phyloP scores from a whole-genome alignment of 2,329 filamentous ascomycete genomes.

The Didymosphaeria variabile region DNA sequence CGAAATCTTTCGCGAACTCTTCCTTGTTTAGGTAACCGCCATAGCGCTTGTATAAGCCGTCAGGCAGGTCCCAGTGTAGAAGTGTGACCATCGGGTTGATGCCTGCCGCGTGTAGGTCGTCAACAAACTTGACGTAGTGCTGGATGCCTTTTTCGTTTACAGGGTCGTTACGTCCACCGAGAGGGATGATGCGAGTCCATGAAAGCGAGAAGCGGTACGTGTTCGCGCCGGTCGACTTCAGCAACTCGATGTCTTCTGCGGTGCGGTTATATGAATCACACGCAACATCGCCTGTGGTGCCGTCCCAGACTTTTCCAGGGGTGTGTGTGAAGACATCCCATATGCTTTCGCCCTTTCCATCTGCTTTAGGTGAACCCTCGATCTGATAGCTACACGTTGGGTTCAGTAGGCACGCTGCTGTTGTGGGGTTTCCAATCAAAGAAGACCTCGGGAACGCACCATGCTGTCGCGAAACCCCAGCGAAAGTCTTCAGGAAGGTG shows the following conservation, averaged over 20 bases:
- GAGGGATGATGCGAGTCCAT: slow-evolving; percentile 83
- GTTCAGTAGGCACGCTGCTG: slow-evolving; percentile 29
- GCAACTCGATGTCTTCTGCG: slow-evolving; percentile 76
- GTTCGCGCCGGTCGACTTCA: slow-evolving; percentile 76
- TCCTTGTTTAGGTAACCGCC: slow-evolving; percentile 81
- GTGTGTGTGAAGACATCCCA: slow-evolving; percentile 90
- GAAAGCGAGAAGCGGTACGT: slow-evolving; percentile 87
- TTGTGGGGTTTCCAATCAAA: slow-evolving; percentile 16
- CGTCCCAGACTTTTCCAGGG: slow-evolving; percentile 83
- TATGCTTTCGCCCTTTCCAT: slow-evolving; percentile 83
- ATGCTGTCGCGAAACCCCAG: slow-evolving; percentile 55
- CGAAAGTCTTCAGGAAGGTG: slow-evolving; percentile 51
- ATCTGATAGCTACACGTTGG: slow-evolving; percentile 78
- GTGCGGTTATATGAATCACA: slow-evolving; percentile 89
- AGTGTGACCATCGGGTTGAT: slow-evolving; percentile 85
- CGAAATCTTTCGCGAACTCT: slow-evolving; percentile 84
- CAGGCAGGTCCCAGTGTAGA: slow-evolving; percentile 88
- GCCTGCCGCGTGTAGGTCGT: slow-evolving; percentile 77
- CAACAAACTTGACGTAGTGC: slow-evolving; percentile 81
- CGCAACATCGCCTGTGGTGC: slow-evolving; percentile 76
- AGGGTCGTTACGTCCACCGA: slow-evolving; percentile 84
- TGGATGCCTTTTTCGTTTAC: slow-evolving; percentile 80
- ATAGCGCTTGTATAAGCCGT: slow-evolving; percentile 80
- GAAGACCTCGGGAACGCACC: slow-evolving; percentile 41
- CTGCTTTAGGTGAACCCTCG: slow-evolving; percentile 77